Percentiles rank a stretch among this genome's conserved stretches.
Evolutionary conservation across 306 rosid species (phyloP).

Genomic region (Trichosanthes truncata): DNA sequence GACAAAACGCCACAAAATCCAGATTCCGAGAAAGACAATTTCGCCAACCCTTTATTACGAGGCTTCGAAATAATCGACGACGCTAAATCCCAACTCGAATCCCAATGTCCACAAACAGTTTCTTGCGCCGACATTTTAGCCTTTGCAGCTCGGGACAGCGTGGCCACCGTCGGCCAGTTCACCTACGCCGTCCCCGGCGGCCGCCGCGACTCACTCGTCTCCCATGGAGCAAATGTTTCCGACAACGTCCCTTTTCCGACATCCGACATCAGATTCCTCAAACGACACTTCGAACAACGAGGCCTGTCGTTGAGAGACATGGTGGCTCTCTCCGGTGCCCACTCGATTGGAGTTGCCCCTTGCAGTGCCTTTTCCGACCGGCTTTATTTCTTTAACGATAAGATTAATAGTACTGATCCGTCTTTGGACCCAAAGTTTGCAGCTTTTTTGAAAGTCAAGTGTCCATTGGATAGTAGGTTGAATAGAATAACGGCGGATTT

Average conservation of each 20-base stretch:
- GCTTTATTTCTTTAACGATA: slow-evolving; percentile 1
- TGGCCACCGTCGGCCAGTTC: background rate
- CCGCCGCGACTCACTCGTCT: slow-evolving; percentile 3
- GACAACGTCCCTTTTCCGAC: background rate
- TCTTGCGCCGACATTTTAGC: slow-evolving; percentile 13
- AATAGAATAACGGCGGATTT: background rate
- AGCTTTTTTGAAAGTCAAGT: background rate
- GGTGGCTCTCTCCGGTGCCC: slow-evolving; percentile 18
- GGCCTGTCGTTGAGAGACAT: slow-evolving; percentile 8
- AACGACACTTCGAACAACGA: background rate
- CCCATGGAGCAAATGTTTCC: background rate
- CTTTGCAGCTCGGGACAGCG: slow-evolving; percentile 13
- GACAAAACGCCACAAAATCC: background rate
- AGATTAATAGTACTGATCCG: background rate
- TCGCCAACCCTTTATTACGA: background rate
- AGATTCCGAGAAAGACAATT: background rate
- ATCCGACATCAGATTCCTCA: background rate
- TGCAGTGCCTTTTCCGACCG: background rate
- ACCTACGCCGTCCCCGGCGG: background rate
- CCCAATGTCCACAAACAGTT: background rate
- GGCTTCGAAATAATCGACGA: slow-evolving; percentile 10
- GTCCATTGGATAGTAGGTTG: background rate
- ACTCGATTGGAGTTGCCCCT: slow-evolving; percentile 6
- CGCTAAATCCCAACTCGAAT: slow-evolving; percentile 9
- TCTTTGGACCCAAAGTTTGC: slow-evolving; percentile 7